Evolutionary conservation across 2,329 filamentous ascomycete species (phyloP), one percentile per base, ranked within the genome.

Genomic region (Ascochyta clinopodiicola): DNA sequence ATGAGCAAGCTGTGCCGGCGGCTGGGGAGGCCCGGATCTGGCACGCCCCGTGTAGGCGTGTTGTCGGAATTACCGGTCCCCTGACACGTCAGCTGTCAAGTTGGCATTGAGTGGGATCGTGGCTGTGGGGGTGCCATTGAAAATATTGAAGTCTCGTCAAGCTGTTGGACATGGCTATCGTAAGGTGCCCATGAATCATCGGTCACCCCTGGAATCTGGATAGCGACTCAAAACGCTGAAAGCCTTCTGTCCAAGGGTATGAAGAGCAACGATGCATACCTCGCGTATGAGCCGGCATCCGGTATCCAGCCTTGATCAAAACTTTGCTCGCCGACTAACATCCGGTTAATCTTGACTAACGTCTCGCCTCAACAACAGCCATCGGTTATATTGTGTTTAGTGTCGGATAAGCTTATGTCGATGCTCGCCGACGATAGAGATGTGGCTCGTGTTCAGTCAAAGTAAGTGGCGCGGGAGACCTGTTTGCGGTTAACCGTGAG

Each of bases 1-100:
- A 56, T 56, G 53, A 51, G 53, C 47, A 56, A 51, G n/a, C 53
- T 56, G 42, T 46, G 42, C 53, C 21, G 25, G 53, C 53, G 46
- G 43, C 53, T 56, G 42, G 53, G 47, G 32, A 43, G 46, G 31
- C 53, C 47, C 21, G 53, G 32, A 46, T 43, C 46, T 47, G 53
- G 43, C 43, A 40, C 42, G 43, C 24, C 43, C 29, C 42, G 53
- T 43, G 53, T 56, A 51, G 36, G 31, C 29, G 42, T 44, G 36
- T 42, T 22, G 13, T 29, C 22, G 22, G 32, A 46, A 34, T 22
- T 29, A 42, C 15, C 21, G 49, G 42, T 42, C 25, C 47, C 42
- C 19, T 42, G 53, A 44, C 32, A 56, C 42, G 46, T 56, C 47
- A 35, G 45, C 47, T 56, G 37, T 46, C 25, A 44, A 39, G 38